Conservation (phyloP, 768 basidiomycete species). For the Solioccasus polychromus region DNA sequence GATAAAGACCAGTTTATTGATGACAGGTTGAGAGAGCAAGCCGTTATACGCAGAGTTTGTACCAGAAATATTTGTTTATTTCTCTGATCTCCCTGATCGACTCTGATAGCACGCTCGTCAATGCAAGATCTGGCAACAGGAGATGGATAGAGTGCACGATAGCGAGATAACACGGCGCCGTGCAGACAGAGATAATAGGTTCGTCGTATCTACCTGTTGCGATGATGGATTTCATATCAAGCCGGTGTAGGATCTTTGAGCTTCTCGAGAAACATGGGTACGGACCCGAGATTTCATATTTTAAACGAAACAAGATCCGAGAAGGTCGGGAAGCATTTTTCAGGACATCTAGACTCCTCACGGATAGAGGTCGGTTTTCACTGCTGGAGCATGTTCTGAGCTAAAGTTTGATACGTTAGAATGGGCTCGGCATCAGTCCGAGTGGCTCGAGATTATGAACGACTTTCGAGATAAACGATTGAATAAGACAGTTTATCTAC, state of each 20-base stretch:
- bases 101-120: no score
- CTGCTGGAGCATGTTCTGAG: no score
- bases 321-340: neutral
- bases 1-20: no score
- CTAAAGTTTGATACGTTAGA: neutral
- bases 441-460: neutral
- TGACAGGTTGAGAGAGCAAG: no score
- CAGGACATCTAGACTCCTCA: neutral
- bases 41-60: no score
- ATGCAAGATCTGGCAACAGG: no score
- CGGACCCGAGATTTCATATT: neutral
- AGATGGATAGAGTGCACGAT: no score
- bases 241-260: neutral
- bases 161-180: no score
- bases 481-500: neutral
- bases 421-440: neutral
- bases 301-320: no score
- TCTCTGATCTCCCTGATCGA: no score
- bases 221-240: neutral
- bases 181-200: neutral
- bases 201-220: neutral
- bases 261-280: neutral
- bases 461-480: neutral
- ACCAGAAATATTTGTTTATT: no score
- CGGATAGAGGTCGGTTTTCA: neutral